A percentile compares a stretch with the other conserved stretches of the same genome.
These are phyloP conservation scores for Brassica nigra DNA, from an alignment of 345 rosid genomes.

Conservation along the genomic window DNA sequence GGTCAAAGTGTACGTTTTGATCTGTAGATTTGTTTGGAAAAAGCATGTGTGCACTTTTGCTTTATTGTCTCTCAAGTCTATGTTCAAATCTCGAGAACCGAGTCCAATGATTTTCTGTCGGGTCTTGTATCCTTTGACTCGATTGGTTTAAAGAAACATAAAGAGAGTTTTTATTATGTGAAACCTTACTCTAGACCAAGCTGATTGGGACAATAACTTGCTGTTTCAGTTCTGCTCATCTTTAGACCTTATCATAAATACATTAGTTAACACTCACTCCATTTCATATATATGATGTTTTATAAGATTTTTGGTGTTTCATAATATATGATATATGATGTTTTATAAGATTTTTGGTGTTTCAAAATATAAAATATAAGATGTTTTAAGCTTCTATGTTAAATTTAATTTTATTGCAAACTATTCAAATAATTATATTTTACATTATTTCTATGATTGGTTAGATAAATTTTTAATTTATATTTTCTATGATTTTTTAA, in stretches of 20 bases:
- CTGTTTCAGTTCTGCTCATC: constrained; percentile 7
- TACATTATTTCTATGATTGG: too few species aligned
- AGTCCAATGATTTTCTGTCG: constrained; percentile 41
- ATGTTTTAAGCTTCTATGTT: too few species aligned
- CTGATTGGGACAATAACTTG: background rate
- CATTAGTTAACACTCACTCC: background rate
- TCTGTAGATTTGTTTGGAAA: constrained; percentile 28
- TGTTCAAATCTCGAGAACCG: constrained; percentile 19
- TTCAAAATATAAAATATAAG: too few species aligned
- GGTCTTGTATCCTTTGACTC: constrained; percentile 26
- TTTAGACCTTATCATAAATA: background rate
- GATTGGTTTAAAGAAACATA: background rate
- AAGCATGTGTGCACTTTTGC: constrained; percentile 36
- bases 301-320: too few species aligned
- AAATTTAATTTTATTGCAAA: too few species aligned
- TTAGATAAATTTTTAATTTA: too few species aligned
- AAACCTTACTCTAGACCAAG: background rate
- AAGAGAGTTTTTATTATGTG: background rate
- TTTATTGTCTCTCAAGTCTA: constrained; percentile 32
- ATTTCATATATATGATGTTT: too few species aligned
- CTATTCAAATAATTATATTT: too few species aligned
- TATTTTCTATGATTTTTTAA: too few species aligned
- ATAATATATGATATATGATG: too few species aligned
- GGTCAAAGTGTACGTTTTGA: constrained; percentile 37
- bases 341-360: too few species aligned